Evolutionary conservation across 2,329 filamentous ascomycete species (phyloP).

Genomic region (Alternaria gansuensis): DNA sequence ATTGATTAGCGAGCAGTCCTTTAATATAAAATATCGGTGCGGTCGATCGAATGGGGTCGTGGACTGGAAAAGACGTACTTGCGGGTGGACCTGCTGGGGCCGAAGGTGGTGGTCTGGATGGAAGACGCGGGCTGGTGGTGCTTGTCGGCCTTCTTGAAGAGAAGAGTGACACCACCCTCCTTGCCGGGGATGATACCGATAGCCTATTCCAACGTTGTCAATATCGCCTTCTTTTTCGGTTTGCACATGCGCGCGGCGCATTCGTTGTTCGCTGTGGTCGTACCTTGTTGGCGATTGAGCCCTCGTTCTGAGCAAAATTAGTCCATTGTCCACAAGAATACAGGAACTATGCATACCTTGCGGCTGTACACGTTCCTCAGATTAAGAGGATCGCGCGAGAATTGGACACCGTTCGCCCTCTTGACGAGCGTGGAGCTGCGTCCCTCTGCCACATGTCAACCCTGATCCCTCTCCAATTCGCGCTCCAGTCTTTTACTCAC

Average conservation of each 20-base stretch:
- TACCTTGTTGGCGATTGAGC: constrained; percentile 95
- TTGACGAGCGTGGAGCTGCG: constrained; percentile 94
- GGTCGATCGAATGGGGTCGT: not conserved
- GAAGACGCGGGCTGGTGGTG: constrained; percentile 76
- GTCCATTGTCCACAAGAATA: constrained; percentile 25
- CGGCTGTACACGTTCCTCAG: constrained; percentile 88
- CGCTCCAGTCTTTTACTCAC: constrained; percentile 67
- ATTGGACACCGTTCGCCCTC: constrained; percentile 84
- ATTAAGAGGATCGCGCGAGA: constrained; percentile 96
- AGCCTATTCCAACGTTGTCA: constrained; percentile 64
- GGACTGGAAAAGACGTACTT: constrained; percentile 68
- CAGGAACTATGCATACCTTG: constrained; percentile 69
- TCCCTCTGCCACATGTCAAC: constrained; percentile 66
- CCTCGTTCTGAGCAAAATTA: constrained; percentile 73
- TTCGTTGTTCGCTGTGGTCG: constrained; percentile 27
- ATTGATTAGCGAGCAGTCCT: constrained; percentile 12
- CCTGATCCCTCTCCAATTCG: constrained; percentile 15
- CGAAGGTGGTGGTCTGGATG: constrained; percentile 72
- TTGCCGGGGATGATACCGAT: constrained; percentile 78
- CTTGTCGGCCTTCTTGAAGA: constrained; percentile 82
- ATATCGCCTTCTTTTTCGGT: constrained; percentile 7
- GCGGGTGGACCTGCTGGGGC: constrained; percentile 75
- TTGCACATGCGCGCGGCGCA: constrained; percentile 7
- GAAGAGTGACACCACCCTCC: constrained; percentile 81
- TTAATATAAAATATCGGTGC: not conserved